Evolutionary conservation across 2,329 filamentous ascomycete species (phyloP), one percentile per base, ranked within the genome.

Genomic region (Chaetomium sp.): DNA sequence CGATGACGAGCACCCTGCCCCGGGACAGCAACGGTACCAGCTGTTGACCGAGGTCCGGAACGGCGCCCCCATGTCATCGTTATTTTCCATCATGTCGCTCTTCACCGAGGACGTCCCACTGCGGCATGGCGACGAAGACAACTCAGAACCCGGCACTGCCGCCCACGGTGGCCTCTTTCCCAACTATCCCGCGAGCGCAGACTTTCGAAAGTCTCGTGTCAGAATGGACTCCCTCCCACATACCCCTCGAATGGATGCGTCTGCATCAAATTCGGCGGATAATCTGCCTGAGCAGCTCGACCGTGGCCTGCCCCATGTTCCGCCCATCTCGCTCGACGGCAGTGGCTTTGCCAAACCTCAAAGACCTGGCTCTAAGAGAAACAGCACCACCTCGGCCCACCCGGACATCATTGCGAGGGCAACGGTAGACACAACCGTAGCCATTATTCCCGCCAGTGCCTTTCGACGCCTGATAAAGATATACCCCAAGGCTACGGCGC

Each of bases 321-420:
- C 93, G 2, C 90, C 88, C 3, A 84, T 97, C 61, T 90, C 88
- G 2, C 79, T 97, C 1, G 90, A 92, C 60, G 79, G 75, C 57
- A 73, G 71, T 8, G 67, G 74, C 19, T 66, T 75, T 9, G 65
- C 73, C 27, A 73, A 57, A 13, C 67, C 70, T 1, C 74, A 71
- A 33, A 78, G 80, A 25, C 82, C 82, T 2, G 70, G 78, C 51
- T 76, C 78, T 13, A 81, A 81, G 67, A 79, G 82, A 62, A 74
- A 74, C 19, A 77, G 79, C 35, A 85, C 86, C 12, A 90, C 89
- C 69, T 98, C 95, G 16, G 93, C 92, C 0, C 95, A 99, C 77
- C 95, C 95, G 12, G 95, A 99, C 73, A 95, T 99, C 67, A 92
- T 99, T 69, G 95, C 94, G n/a, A 86, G 95, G 69, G 95, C 95